Evolutionary conservation across 768 basidiomycete species (phyloP).

Genomic region (Exidia glandulosa): DNA sequence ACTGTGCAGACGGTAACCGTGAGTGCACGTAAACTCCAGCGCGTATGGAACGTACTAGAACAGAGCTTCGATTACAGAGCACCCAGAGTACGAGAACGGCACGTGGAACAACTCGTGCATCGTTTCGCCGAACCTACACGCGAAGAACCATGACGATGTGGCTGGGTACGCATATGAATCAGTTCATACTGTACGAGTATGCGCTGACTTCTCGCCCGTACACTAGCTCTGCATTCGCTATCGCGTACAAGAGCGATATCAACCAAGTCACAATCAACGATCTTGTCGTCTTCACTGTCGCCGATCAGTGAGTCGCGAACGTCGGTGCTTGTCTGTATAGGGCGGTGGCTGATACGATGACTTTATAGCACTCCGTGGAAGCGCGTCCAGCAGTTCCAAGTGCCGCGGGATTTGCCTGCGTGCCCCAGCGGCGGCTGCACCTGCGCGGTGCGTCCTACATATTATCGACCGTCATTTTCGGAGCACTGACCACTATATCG

Average conservation of each 20-base stretch:
- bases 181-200: no score
- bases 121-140: neutral
- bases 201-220: no score
- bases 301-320: neutral
- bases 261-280: neutral
- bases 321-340: no score
- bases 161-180: neutral
- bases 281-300: neutral
- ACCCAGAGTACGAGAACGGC: neutral
- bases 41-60: no score
- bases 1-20: no score
- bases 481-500: neutral
- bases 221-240: neutral
- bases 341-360: no score
- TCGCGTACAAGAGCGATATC: neutral
- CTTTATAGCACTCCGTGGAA: neutral
- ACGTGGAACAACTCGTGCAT: neutral
- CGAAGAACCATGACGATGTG: neutral
- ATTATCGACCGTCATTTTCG: neutral
- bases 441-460: neutral
- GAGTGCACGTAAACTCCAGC: no score
- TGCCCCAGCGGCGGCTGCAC: neutral
- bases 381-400: neutral
- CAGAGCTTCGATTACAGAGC: no score
- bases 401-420: neutral